Evolutionary conservation across 768 basidiomycete species (phyloP).

Genomic region (Termitomyces sp.): DNA sequence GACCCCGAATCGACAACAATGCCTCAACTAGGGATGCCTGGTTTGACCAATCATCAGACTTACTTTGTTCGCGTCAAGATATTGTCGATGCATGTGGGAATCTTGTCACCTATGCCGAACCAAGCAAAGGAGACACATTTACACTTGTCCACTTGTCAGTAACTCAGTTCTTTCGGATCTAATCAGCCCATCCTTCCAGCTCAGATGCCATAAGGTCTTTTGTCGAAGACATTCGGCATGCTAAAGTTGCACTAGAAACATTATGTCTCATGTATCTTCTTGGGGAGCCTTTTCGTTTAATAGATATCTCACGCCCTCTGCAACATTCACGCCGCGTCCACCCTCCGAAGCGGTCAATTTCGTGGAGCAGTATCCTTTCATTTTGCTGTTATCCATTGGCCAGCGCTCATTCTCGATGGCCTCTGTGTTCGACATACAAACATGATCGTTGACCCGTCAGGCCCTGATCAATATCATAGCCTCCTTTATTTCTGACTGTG

Average conservation of each 20-base stretch:
- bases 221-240: background rate
- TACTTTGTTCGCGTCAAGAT: conserved; percentile 8
- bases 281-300: background rate
- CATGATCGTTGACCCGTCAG: too few relatives aligned
- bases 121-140: background rate
- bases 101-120: conserved; percentile 1
- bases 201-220: background rate
- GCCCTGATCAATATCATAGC: background rate
- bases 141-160: conserved; percentile 6
- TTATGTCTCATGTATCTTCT: conserved; percentile 3
- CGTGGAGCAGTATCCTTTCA: background rate
- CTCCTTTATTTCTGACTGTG: background rate
- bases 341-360: background rate
- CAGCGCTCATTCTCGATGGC: background rate
- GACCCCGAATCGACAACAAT: background rate
- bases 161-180: background rate
- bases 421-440: background rate
- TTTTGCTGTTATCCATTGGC: conserved; percentile 1
- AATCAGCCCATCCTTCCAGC: background rate
- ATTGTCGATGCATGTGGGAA: conserved; percentile 9
- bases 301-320: background rate
- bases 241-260: background rate
- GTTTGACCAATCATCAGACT: conserved; percentile 1
- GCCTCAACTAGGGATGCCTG: background rate
- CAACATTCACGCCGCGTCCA: background rate